Base-by-base conservation (phyloP, 805 yeast species). In the Schwanniomyces yamadae region DNA sequence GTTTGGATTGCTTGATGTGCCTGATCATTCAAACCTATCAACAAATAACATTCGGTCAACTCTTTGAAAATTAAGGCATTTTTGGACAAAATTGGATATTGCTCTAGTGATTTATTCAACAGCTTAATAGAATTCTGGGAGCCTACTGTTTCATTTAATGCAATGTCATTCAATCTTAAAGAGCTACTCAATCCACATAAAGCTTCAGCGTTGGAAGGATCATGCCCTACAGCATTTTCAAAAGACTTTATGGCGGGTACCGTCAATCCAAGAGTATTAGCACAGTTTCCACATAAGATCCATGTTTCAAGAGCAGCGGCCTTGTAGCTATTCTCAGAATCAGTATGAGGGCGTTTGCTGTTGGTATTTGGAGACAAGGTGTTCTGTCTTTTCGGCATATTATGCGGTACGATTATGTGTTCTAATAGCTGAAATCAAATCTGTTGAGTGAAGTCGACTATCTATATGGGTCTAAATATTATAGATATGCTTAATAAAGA, bases 11-110 rank as follows among this genome's bases (percentile, higher is more conserved):
- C 59, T 32, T 63, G 67, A 45, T 75, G 78, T 0, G 83, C 78
- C 40, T 73, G 77, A 27, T 75, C 79, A 29, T 60, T 62, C 39
- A 73, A 63, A 23, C 74, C 72, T 6, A 71, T 44, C 9, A 66
- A 51, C 10, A 73, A 47, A 45, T 78, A 77, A 36, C 79, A 71
- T 40, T 74, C 77, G 0, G 78, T 69, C 34, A 78, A 57, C 47
- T 76, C 82, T 33, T 62, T 67, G 63, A 75, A 71, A 4, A 78
- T 45, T 5, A 47, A 42, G 0, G 70, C 44, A 32, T 69, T 71
- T 31, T 61, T 61, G 20, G 62, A 52, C 15, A 77, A 50, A 1
- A 55, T 55, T 3, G 72, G 70, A 38, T 52, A 63, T 14, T 49
- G 47, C 9, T 60, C 65, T 30, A 73, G 54, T 4, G 73, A 54